Evolutionary conservation across 2,329 filamentous ascomycete species (phyloP).

Genomic region (Colletotrichum viniferum): DNA sequence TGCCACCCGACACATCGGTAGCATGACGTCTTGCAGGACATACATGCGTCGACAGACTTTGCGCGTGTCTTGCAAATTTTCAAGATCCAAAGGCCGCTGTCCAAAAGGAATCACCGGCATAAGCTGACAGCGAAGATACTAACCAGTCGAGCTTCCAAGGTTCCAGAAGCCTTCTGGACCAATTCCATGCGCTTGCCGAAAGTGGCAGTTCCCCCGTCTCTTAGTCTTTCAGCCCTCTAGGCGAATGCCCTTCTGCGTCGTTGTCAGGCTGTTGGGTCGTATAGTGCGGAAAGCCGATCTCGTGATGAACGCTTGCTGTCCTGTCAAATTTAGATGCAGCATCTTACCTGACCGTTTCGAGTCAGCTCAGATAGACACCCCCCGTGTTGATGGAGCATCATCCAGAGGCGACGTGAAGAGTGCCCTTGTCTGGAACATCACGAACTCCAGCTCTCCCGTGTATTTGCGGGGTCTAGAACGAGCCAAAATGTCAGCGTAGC

Average conservation of each 20-base stretch:
- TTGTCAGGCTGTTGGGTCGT: not conserved
- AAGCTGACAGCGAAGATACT: not conserved
- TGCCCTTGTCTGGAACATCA: not conserved
- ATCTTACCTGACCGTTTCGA: not conserved
- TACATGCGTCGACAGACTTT: not conserved
- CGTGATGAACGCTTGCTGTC: not conserved
- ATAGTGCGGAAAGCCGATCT: not conserved
- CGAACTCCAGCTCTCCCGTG: not conserved
- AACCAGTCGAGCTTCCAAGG: not conserved
- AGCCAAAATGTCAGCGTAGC: not conserved
- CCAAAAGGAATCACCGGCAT: not conserved
- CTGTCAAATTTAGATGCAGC: not conserved
- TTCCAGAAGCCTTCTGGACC: constrained; percentile 10
- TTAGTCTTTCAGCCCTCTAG: not conserved
- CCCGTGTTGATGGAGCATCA: not conserved
- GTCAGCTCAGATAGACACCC: not conserved
- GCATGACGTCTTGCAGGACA: not conserved
- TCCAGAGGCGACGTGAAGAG: not conserved
- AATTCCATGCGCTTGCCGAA: constrained; percentile 14
- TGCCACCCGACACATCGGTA: not conserved
- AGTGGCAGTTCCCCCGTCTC: not conserved
- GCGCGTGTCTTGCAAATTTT: not conserved
- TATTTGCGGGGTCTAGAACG: not conserved
- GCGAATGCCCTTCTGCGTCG: not conserved
- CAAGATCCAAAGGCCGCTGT: not conserved